Base-by-base conservation (phyloP, 1,139 yeast species). In the Hanseniaspora sp. region DNA sequence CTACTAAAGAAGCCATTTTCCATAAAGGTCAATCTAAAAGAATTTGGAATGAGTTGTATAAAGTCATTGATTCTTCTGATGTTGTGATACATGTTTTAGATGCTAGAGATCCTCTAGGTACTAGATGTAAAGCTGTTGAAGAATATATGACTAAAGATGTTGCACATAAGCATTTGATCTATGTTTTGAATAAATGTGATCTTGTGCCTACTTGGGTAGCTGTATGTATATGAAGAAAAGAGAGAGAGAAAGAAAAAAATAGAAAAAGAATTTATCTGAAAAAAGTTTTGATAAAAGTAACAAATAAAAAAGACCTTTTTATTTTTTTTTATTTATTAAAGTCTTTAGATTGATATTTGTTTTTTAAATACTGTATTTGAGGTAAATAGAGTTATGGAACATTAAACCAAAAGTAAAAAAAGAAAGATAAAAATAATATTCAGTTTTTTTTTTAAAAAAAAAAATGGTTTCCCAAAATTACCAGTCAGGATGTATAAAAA, bases 141-240 rank as follows among this genome's bases (percentile, higher is more conserved):
- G 90, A 88, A 64, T 90, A 88, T 67, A 86, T 92, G 67, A 80
- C 77, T 63, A 92, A 86, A 59, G 98, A 92, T 71, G 90, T 95
- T 66, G 87, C 98, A 34, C 98, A 92, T 69, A 92, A 92, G 71
- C 98, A 92, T 74, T 77, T 92, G 73, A 84, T 92, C 59, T 90
- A 84, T 67, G 96, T 92, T 54, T 74, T 92, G 69, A 92, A 92
- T 78, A 92, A 92, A 78, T 88, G 96, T 78, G 98, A 92, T 74
- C 79, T 92, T 64, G 96, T 94, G 54, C 98, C 98, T 59, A 92
- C 96, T 56, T 92, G 97, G 96, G 96, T 88, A 64, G 96, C 98
- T 66, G 97, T 92, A 86, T 79, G 97, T 88, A 72, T 67, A 55
- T 38, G 31, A 54, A 30, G n/a, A n/a, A n/a, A n/a, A n/a, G n/a